Evolutionary conservation across 2,329 filamentous ascomycete genomes (phyloP), one percentile per base, ranked within the genome.

Genomic region (Triangularia setosa): DNA sequence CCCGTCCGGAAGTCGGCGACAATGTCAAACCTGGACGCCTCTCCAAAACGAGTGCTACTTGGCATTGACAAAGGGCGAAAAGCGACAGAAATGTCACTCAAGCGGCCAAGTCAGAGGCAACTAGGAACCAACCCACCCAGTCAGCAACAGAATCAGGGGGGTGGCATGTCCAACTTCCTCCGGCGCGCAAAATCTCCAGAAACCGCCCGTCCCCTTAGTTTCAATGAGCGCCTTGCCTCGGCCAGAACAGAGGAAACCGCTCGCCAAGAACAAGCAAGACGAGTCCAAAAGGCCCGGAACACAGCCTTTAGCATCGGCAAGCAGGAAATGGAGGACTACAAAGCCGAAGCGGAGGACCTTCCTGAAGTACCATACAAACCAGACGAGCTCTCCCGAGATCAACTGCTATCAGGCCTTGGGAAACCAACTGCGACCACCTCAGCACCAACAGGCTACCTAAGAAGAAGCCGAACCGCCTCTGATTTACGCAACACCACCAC

Each of bases 11-110:
- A 86, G 79, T 69, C 80, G 70, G 77, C 82, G 75, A 76, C 80
- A 14, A 73, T 77, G 0, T 73, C 81, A 1, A 72, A 79, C 16
- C 79, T 85, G 14, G 88, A 87, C 35, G 86, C 83, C 25, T 97
- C 93, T 1, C 94, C 95, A 0, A 90, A 90, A 61, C 84, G 93
- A 65, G 85, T 95, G 14, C 77, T 92, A 18, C 76, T 98, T 16
- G 94, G 95, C 4, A 96, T 98, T 67, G 93, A 97, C 77, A 96
- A 96, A 74, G 93, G 92, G 0, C 79, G 93, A 40, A 90, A 84
- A 70, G 92, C 89, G 2, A 86, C 86, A 65, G 92, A 97, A 70
- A 83, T 97, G 28, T 97, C 93, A 5, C 79, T 97, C n/a, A 58
- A 53, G 54, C 56, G 33, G 25, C 60, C 60, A 56, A 57, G 27